These are phyloP conservation scores for Phyllosticta citribraziliensis DNA, from an alignment of 2,329 filamentous ascomycete genomes.

Conservation along the genomic window DNA sequence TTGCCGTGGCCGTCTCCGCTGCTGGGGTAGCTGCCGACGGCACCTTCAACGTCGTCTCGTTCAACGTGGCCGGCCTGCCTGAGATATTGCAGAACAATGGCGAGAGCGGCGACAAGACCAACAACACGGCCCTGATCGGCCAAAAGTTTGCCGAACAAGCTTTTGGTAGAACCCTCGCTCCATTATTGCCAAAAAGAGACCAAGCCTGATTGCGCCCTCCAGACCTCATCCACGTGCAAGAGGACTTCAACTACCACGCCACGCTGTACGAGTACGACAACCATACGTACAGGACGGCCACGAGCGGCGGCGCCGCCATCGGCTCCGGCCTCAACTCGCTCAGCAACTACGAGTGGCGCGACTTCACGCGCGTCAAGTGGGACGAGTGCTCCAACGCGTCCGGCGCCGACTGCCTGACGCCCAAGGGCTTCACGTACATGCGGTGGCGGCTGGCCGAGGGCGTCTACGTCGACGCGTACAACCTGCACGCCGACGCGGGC, in stretches of 20 bases:
- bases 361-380: conserved; percentile 51
- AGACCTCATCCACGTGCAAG: conserved; percentile 52
- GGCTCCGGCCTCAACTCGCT: conserved; percentile 57
- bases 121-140: conserved; percentile 49
- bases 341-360: conserved; percentile 47
- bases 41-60: conserved; percentile 44
- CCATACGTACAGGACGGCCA: conserved; percentile 52
- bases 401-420: conserved; percentile 53
- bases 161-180: conserved; percentile 33
- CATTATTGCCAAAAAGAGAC: neutral
- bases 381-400: conserved; percentile 44
- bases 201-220: neutral
- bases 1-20: conserved; percentile 2
- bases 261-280: conserved; percentile 51
- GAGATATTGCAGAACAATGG: conserved; percentile 48
- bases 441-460: conserved; percentile 42
- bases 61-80: conserved; percentile 54
- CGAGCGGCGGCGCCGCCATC: conserved; percentile 54
- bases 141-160: conserved; percentile 45
- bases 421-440: conserved; percentile 63
- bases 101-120: conserved; percentile 51
- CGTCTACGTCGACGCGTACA: conserved; percentile 54
- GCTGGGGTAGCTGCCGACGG: conserved; percentile 13
- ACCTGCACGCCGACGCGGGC: conserved; percentile 58
- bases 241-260: conserved; percentile 61